Evolutionary conservation across 192 early-diverging fungal species (phyloP), one percentile per base, ranked within the genome.

Genomic region (Rhizoclosmatium sp.): DNA sequence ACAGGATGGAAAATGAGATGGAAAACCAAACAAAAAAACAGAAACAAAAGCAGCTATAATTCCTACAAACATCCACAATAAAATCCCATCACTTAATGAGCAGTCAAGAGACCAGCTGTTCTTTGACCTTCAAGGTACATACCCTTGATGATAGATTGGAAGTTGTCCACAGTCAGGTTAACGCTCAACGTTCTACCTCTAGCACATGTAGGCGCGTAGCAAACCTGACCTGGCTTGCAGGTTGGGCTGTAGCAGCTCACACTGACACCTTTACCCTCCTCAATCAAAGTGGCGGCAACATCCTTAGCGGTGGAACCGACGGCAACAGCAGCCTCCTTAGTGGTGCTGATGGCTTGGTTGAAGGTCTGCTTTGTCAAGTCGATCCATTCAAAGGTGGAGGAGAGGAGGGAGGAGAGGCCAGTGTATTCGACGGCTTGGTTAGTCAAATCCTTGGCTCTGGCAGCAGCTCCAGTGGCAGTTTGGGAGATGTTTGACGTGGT

Each of bases 151-250:
- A 84, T 69, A 48, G 73, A 66, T 58, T 66, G 71, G 44, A 84
- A 71, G 48, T 78, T 74, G 5, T 84, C 83, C 23, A 82, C 78
- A 9, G 77, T 76, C 71, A 84, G 60, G 1, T 49, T 64, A 1
- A 80, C 78, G 14, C 78, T 69, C 62, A 76, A 59, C 48, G 45
- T 69, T 31, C 73, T 48, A 45, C 86, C 83, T 19, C 86, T 54
- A 4, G 84, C 81, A 76, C 86, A 87, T n/a, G 86, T 85, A 7
- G 86, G 84, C 1, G 82, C 84, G 46, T 87, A 87, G 59, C 86
- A 87, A 3, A 78, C 65, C 39, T 78, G 74, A 0, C 86, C 86
- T 7, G 83, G 78, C 47, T 65, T 60, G 66, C 86, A 87, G 3
- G 84, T 84, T 9, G 84, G 84, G 10, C 76, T 78, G 68, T 87